Conservation (phyloP, 768 basidiomycete genomes). For the Dioszegia aurantiaca region DNA sequence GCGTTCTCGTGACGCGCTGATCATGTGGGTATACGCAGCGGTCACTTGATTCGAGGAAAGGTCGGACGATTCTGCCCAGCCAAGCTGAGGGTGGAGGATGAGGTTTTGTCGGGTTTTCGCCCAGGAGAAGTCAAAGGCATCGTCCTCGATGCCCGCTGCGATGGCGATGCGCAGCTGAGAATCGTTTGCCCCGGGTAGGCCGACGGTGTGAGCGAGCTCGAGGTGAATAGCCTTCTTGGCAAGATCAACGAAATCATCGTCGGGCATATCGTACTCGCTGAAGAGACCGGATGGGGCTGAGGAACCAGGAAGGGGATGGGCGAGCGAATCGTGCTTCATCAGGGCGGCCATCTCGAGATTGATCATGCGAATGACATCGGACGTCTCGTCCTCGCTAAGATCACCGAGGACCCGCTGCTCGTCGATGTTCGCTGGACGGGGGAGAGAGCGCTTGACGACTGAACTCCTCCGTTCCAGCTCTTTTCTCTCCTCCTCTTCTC, state of each 20-base stretch:
- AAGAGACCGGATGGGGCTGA: slow-evolving; percentile 66
- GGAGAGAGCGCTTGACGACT: slow-evolving; percentile 75
- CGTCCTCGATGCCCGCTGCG: slow-evolving; percentile 59
- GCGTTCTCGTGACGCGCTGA: slow-evolving; percentile 63
- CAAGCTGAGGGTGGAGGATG: slow-evolving; percentile 60
- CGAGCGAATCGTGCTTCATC: slow-evolving; percentile 81
- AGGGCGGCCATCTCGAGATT: slow-evolving; percentile 74
- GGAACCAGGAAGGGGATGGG: slow-evolving; percentile 84
- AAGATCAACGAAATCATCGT: slow-evolving; percentile 66
- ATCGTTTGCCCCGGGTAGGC: slow-evolving; percentile 77
- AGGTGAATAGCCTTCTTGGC: slow-evolving; percentile 72
- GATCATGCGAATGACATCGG: slow-evolving; percentile 65
- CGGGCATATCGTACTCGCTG: slow-evolving; percentile 60
- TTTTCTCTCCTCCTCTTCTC: slow-evolving; percentile 74
- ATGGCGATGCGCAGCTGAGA: slow-evolving; percentile 77
- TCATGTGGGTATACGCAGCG: slow-evolving; percentile 60
- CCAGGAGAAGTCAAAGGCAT: slow-evolving; percentile 63
- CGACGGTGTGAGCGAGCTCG: slow-evolving; percentile 75
- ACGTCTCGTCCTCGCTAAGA: slow-evolving; percentile 55
- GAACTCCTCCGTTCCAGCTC: slow-evolving; percentile 78
- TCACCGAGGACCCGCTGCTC: slow-evolving; percentile 63
- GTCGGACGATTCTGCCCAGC: slow-evolving; percentile 66
- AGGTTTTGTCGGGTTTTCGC: slow-evolving; percentile 64
- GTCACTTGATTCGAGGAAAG: slow-evolving; percentile 55
- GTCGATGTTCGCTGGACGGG: slow-evolving; percentile 81